Base-by-base conservation (phyloP, 2,329 filamentous ascomycete species). In the Nothomitra cinnamomea region DNA sequence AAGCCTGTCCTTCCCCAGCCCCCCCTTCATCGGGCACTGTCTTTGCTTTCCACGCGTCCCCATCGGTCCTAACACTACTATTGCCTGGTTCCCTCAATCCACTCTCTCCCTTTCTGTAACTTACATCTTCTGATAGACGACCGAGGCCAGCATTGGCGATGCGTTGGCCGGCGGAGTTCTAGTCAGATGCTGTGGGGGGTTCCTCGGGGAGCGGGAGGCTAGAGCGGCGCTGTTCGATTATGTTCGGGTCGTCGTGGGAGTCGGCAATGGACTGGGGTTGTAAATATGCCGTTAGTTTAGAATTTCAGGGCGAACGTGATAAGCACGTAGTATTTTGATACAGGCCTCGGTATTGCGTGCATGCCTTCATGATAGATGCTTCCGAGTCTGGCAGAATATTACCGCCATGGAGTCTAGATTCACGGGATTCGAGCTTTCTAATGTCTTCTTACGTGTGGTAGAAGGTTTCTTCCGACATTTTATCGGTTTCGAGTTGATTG, bases 171-270 rank as follows among this genome's bases (percentile, higher is more conserved):
- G 76, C 72, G 0, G 82, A 86, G 65, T 89, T 80, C 75, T 80
- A 88, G 72, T 92, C 85, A 3, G 83, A 84, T n/a, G 79, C 70
- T n/a, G 69, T 70, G 1, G 85, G 84, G 21, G 86, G 86, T 59
- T 89, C 74, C 1, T 90, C 85, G 17, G 86, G 87, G 51, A 89
- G 78, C 52, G 85, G 84, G 32, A 94, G 80, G 68, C 87, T 87
- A 66, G 80, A 69, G 69, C 82, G 75, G 62, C 74, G 74, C 66
- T 84, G 69, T 52, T 81, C 77, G 63, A 89, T 83, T 66, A 83
- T 71, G 54, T 82, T 71, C 58, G 71, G 65, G 67, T 85, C 86
- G 68, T 67, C 65, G 19, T 32, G 8, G 8, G 51, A 52, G 55
- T 67, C 66, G 61, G 69, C 58, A 28, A 68, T 58, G 40, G 64